Evolutionary conservation across 2,329 filamentous ascomycete genomes (phyloP).

Genomic region (Fusarium oligoseptatum): DNA sequence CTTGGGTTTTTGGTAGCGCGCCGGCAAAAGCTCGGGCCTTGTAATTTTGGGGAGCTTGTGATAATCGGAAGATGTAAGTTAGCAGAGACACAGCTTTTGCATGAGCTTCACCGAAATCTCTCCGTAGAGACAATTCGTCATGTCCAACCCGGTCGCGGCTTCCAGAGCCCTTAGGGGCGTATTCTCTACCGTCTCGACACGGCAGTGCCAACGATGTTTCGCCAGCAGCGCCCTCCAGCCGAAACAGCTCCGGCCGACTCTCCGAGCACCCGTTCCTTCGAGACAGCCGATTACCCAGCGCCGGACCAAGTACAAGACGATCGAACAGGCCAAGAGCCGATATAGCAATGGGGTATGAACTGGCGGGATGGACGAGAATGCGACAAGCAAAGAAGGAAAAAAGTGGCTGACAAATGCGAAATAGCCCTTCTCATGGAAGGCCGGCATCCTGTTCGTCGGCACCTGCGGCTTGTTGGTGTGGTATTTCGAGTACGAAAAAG

Average conservation of each 20-base stretch:
- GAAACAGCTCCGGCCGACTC: conserved; percentile 53
- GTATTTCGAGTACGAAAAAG: conserved; percentile 95
- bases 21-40: conserved; percentile 46
- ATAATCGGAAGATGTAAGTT: conserved; percentile 47
- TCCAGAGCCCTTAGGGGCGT: conserved; percentile 54
- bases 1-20: neutral
- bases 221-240: conserved; percentile 52
- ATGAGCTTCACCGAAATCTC: conserved; percentile 26
- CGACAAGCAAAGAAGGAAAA: neutral
- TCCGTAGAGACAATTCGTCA: conserved; percentile 42
- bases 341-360: conserved; percentile 67
- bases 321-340: conserved; percentile 71
- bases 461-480: conserved; percentile 83
- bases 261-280: conserved; percentile 49
- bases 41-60: conserved; percentile 42
- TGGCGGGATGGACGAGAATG: neutral
- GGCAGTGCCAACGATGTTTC: conserved; percentile 60
- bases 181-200: conserved; percentile 48
- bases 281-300: conserved; percentile 54
- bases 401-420: conserved; percentile 44
- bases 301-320: conserved; percentile 63
- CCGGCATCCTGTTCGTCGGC: conserved; percentile 85
- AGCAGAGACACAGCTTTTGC: conserved; percentile 35
- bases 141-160: conserved; percentile 56
- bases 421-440: conserved; percentile 93